A percentile compares a stretch with the other conserved stretches of the same genome.
Evolutionary conservation across 1,139 yeast species (phyloP).

Genomic region (Hyphopichia khmerensis): DNA sequence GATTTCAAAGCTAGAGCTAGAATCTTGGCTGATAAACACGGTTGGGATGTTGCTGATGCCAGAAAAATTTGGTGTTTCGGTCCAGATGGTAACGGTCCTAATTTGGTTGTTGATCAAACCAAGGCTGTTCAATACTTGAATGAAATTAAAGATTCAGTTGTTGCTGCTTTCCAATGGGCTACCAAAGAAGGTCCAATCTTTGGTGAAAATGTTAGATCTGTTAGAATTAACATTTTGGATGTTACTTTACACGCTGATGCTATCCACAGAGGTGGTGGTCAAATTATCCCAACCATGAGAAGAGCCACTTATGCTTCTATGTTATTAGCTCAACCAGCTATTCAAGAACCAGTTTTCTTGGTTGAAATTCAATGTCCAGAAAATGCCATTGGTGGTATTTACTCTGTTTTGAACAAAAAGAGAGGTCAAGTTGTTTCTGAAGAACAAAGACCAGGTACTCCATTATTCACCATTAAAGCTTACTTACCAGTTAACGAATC

Average conservation of each 20-base stretch:
- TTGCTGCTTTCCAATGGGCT: slow-evolving; percentile 99
- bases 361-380: slow-evolving; percentile 99
- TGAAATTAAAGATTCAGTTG: slow-evolving; percentile 99
- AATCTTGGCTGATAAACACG: slow-evolving; percentile 97
- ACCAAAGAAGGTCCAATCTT: slow-evolving; percentile 99
- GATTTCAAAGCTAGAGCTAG: slow-evolving; percentile 99
- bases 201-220: slow-evolving; percentile 95
- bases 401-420: slow-evolving; percentile 99
- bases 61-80: slow-evolving; percentile 99
- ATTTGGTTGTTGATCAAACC: slow-evolving; percentile 98
- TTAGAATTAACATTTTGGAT: slow-evolving; percentile 97
- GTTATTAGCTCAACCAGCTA: slow-evolving; percentile 97
- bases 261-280: slow-evolving; percentile 99
- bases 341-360: slow-evolving; percentile 99
- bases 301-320: slow-evolving; percentile 98
- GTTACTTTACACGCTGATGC: slow-evolving; percentile 99
- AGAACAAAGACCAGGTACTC: slow-evolving; percentile 99
- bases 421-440: slow-evolving; percentile 99
- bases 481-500: slow-evolving; percentile 99
- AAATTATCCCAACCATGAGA: slow-evolving; percentile 99
- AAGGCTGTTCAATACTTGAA: slow-evolving; percentile 99
- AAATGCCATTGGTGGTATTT: slow-evolving; percentile 99
- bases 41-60: slow-evolving; percentile 99
- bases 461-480: slow-evolving; percentile 98
- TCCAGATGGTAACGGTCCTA: slow-evolving; percentile 99